Base-by-base conservation (phyloP, 2,329 filamentous ascomycete species). In the Amauroascus niger region DNA sequence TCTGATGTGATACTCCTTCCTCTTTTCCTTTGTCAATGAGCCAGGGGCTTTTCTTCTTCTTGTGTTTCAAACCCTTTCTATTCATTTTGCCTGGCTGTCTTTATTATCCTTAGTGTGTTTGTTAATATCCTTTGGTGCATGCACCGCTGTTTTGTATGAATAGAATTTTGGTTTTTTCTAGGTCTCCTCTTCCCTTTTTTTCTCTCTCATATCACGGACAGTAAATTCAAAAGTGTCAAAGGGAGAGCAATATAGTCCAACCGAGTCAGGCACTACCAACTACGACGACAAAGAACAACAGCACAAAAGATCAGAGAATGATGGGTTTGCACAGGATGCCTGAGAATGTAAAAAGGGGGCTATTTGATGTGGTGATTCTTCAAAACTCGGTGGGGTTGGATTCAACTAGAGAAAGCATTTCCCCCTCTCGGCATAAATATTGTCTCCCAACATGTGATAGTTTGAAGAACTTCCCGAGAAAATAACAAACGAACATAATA, bases 131-230 rank as follows among this genome's bases (percentile, higher is more conserved):
- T 30, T 30, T 30, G 26, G 26, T 30, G 26, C 26, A 30, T 30
- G 26, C 26, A 30, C 26, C 26, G 5, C 9, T 30, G 26, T 30
- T 30, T 30, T 30, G 26, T 30, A 30, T 5, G 26, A 30, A 30
- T 30, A 30, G 26, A 30, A 30, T 52, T 52, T 58, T 53, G 44
- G 54, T 45, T 51, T 52, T 51, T 56, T 33, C 50, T 58, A 52
- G 44, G 54, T 45, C 49, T 52, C 48, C 55, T 33, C 41, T 53
- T 52, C 54, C 48, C 30, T 14, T 39, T 47, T 54, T 32, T 35
- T 54, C 33, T 35, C 33, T 11, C n/a, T n/a, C n/a, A n/a, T n/a
- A n/a, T n/a, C n/a, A n/a, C n/a, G n/a, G n/a, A n/a, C n/a, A n/a
- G n/a, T n/a, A n/a, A n/a, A n/a, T n/a, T n/a, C n/a, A n/a, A n/a